These are phyloP conservation scores for Ogataea trehaloabstinens DNA, from an alignment of 805 yeast species.

Conservation along the genomic window DNA sequence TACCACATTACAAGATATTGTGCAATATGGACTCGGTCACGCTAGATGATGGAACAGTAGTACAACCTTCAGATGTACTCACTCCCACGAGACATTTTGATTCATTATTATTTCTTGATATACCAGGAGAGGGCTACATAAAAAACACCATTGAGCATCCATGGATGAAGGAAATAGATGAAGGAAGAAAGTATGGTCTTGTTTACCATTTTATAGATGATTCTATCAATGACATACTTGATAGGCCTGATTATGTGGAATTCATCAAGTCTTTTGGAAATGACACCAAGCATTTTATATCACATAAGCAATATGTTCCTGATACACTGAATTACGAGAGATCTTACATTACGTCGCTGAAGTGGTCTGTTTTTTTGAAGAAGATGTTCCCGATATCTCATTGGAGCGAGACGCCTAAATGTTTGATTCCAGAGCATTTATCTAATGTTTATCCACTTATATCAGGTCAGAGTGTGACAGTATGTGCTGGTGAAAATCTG, in stretches of 20 bases:
- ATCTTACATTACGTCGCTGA: constrained; percentile 51
- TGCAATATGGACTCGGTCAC: constrained; percentile 59
- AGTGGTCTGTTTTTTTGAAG: constrained; percentile 53
- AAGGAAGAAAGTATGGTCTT: constrained; percentile 31
- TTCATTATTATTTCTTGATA: constrained; percentile 66
- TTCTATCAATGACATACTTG: constrained; percentile 39
- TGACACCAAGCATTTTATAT: constrained; percentile 57
- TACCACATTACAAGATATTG: constrained; percentile 55
- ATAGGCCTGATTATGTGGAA: constrained; percentile 38
- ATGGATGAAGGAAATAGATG: constrained; percentile 19
- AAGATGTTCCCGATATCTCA: constrained; percentile 43
- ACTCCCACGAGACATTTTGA: constrained; percentile 58
- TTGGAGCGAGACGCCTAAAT: constrained; percentile 28
- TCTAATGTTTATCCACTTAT: constrained; percentile 27
- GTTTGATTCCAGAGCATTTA: constrained; percentile 22
- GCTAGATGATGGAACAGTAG: constrained; percentile 53
- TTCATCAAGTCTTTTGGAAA: constrained; percentile 57
- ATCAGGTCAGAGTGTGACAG: constrained; percentile 26
- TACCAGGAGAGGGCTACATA: constrained; percentile 56
- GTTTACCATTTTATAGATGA: constrained; percentile 81
- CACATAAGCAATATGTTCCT: constrained; percentile 67
- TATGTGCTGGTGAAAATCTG: constrained; percentile 18
- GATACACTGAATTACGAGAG: constrained; percentile 59
- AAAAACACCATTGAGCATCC: constrained; percentile 25
- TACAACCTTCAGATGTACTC: constrained; percentile 71